These are phyloP conservation scores for Achlya hypogyna DNA, from an alignment of 352 stramenopile species.

Conservation along the genomic window DNA sequence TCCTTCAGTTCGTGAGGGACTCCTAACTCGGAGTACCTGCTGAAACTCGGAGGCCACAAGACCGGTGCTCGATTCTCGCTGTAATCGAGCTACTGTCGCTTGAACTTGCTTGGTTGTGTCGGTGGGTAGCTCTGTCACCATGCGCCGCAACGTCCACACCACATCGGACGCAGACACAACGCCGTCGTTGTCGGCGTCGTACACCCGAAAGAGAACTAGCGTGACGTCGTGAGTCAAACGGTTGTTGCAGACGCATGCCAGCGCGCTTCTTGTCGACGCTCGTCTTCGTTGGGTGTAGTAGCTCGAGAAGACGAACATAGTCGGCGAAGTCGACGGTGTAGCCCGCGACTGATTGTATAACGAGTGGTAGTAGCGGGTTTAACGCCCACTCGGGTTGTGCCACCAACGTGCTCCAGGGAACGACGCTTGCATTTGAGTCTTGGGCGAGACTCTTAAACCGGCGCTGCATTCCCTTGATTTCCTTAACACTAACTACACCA, in stretches of 20 bases:
- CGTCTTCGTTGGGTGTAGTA: constrained; percentile 14
- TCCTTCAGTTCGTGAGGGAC: too few relatives aligned
- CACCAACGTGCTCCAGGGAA: too few relatives aligned
- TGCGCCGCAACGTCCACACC: neutral
- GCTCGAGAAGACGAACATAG: neutral
- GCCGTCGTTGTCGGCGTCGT: constrained; percentile 2
- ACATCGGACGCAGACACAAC: constrained; percentile 8
- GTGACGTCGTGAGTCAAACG: too few relatives aligned
- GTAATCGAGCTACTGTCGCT: too few relatives aligned
- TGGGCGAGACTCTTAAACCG: neutral
- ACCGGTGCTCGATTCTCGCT: neutral
- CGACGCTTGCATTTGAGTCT: neutral
- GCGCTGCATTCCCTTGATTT: constrained; percentile 10
- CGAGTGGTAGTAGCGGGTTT: neutral
- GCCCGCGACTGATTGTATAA: neutral
- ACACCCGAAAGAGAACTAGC: constrained; percentile 14
- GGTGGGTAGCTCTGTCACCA: neutral
- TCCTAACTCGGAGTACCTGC: neutral
- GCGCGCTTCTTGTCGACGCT: neutral
- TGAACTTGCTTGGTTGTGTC: neutral
- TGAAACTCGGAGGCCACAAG: neutral
- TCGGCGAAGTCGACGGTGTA: neutral
- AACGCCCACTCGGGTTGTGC: too few relatives aligned
- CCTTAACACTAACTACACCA: neutral
- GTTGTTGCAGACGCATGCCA: too few relatives aligned